These are phyloP conservation scores for Berkeleyomyces basicola DNA, from an alignment of 2,329 filamentous ascomycete genomes.

Conservation along the genomic window DNA sequence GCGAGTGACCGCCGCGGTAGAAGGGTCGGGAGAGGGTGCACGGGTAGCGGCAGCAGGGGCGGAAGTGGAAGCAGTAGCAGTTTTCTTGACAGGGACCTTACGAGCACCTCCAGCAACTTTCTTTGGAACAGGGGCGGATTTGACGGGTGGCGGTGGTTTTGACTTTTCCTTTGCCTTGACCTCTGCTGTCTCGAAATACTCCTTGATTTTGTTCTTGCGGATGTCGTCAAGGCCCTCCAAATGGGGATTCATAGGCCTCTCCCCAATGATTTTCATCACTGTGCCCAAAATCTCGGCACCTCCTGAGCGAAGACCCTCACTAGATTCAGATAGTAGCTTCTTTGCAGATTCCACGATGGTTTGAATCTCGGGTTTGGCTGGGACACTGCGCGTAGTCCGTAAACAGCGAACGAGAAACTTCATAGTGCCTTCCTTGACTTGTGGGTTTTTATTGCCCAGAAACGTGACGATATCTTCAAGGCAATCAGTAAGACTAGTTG, in stretches of 20 bases:
- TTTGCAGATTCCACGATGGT: constrained; percentile 76
- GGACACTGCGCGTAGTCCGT: constrained; percentile 66
- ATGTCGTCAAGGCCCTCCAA: constrained; percentile 91
- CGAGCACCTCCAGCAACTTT: constrained; percentile 25
- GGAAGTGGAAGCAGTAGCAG: constrained; percentile 18
- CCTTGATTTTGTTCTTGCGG: constrained; percentile 86
- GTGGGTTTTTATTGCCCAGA: constrained; percentile 86
- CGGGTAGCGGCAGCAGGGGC: constrained; percentile 21
- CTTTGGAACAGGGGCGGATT: constrained; percentile 32
- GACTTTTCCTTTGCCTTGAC: constrained; percentile 49
- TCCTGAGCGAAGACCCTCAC: constrained; percentile 67
- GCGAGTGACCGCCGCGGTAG: constrained; percentile 34
- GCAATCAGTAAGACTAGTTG: constrained; percentile 64
- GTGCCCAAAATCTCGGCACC: constrained; percentile 87
- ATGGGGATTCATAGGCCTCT: constrained; percentile 85
- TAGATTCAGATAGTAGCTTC: constrained; percentile 80
- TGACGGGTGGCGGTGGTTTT: constrained; percentile 52
- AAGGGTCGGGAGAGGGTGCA: constrained; percentile 17
- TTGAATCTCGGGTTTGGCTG: constrained; percentile 67
- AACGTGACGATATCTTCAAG: constrained; percentile 81
- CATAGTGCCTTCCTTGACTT: constrained; percentile 90
- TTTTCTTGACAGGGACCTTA: constrained; percentile 30
- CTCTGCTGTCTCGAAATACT: constrained; percentile 55
- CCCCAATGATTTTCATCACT: constrained; percentile 96
- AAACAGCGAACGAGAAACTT: constrained; percentile 84